Percentiles rank a stretch among this genome's conserved stretches.
Evolutionary conservation across 805 yeast genomes (phyloP).

Genomic region (Kazachstania bromeliacearum): DNA sequence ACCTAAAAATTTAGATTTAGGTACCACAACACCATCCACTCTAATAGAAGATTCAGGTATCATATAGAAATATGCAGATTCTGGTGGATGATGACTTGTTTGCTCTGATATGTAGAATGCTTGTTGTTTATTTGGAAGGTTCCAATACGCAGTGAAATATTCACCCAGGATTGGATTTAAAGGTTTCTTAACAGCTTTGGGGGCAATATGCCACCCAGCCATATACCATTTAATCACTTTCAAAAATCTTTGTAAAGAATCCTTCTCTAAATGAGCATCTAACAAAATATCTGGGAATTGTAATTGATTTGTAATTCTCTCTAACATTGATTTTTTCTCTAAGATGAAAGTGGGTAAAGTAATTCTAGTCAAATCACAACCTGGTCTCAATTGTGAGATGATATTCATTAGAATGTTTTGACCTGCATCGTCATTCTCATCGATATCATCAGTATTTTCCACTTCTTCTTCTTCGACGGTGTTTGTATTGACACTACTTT

Average conservation of each 20-base stretch:
- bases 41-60: conserved; percentile 74
- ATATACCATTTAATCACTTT: conserved; percentile 80
- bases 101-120: conserved; percentile 90
- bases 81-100: conserved; percentile 98
- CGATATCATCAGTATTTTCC: conserved; percentile 58
- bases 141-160: conserved; percentile 87
- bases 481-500: not conserved
- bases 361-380: conserved; percentile 80
- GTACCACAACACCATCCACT: conserved; percentile 82
- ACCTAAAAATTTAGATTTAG: conserved; percentile 82
- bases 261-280: conserved; percentile 51
- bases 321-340: conserved; percentile 93
- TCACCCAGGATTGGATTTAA: conserved; percentile 93
- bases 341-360: conserved; percentile 92
- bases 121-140: conserved; percentile 55
- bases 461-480: conserved; percentile 6
- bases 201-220: conserved; percentile 96
- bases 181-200: conserved; percentile 96
- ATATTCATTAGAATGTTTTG: conserved; percentile 81
- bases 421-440: conserved; percentile 85
- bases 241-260: conserved; percentile 61
- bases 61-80: conserved; percentile 83
- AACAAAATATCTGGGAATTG: conserved; percentile 70
- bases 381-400: conserved; percentile 86
- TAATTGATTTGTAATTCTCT: conserved; percentile 82